Conservation (phyloP, 23 red algal genomes). For the Porphyridium purpureum region DNA sequence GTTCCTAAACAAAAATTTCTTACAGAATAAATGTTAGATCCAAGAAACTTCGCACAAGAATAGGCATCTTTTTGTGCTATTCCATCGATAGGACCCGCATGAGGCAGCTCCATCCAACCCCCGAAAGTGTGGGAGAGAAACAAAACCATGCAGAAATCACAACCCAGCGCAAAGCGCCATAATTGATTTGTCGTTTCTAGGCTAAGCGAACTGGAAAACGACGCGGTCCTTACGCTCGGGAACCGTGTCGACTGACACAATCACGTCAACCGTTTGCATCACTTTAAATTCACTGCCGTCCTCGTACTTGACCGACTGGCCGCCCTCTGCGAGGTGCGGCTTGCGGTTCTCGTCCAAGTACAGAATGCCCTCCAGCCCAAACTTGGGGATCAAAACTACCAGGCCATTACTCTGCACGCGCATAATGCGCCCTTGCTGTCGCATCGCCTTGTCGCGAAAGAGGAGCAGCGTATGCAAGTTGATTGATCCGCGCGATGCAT, state of each 20-base stretch:
- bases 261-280: constrained; percentile 30
- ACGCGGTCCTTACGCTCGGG: constrained; percentile 45
- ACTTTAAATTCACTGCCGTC: constrained; percentile 35
- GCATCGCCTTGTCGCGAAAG: constrained; percentile 37
- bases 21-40: too few relatives aligned
- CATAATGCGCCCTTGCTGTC: constrained; percentile 62
- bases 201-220: constrained; percentile 26
- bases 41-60: too few relatives aligned
- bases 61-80: too few relatives aligned
- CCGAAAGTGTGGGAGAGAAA: too few relatives aligned
- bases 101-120: too few relatives aligned
- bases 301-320: constrained; percentile 11
- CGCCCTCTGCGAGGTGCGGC: constrained; percentile 23
- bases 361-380: constrained; percentile 85
- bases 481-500: constrained; percentile 49
- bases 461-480: constrained; percentile 62
- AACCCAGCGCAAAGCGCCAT: too few relatives aligned
- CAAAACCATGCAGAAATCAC: too few relatives aligned
- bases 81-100: too few relatives aligned
- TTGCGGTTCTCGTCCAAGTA: constrained; percentile 29
- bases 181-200: neutral
- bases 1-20: too few relatives aligned
- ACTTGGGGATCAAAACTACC: constrained; percentile 83
- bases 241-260: constrained; percentile 36
- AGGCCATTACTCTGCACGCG: constrained; percentile 68